Percentiles rank a stretch among this genome's conserved stretches.
These are phyloP conservation scores for Suillus placidus DNA, from an alignment of 768 basidiomycete genomes.

Conservation along the genomic window DNA sequence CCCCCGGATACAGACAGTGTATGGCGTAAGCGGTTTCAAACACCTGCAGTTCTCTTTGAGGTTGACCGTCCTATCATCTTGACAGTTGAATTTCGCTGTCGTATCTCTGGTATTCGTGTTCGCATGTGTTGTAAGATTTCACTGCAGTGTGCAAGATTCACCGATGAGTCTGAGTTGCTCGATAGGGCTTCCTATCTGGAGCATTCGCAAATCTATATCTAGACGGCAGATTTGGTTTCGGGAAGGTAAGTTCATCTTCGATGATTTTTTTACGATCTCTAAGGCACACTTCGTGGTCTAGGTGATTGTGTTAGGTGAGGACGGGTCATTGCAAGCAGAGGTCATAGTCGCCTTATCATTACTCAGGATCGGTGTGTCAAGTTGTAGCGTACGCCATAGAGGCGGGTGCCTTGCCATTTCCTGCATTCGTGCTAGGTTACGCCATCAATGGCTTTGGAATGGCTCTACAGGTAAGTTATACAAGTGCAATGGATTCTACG, in stretches of 20 bases:
- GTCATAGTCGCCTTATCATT: neutral
- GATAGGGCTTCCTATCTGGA: constrained; percentile 36
- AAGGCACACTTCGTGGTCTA: neutral
- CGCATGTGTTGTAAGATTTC: constrained; percentile 41
- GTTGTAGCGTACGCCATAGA: constrained; percentile 38
- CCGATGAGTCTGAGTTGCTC: neutral
- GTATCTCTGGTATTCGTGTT: constrained; percentile 62
- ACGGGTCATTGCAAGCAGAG: neutral
- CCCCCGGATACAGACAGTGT: constrained; percentile 66
- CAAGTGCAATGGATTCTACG: neutral
- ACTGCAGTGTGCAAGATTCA: neutral
- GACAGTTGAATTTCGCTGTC: constrained; percentile 49
- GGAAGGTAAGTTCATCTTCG: constrained; percentile 27
- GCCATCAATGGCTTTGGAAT: constrained; percentile 47
- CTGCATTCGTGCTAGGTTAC: constrained; percentile 45
- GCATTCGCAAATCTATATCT: constrained; percentile 34
- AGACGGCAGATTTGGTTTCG: constrained; percentile 36
- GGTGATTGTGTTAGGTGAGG: constrained; percentile 33
- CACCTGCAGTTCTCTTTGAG: neutral
- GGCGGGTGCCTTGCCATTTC: constrained; percentile 48
- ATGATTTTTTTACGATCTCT: neutral
- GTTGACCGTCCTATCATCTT: constrained; percentile 5
- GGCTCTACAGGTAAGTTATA: constrained; percentile 45
- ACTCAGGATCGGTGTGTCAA: constrained; percentile 32
- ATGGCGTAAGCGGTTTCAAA: constrained; percentile 38